Evolutionary conservation across 106 monocot species (phyloP).

Genomic region (Xerophyta viscosa): DNA sequence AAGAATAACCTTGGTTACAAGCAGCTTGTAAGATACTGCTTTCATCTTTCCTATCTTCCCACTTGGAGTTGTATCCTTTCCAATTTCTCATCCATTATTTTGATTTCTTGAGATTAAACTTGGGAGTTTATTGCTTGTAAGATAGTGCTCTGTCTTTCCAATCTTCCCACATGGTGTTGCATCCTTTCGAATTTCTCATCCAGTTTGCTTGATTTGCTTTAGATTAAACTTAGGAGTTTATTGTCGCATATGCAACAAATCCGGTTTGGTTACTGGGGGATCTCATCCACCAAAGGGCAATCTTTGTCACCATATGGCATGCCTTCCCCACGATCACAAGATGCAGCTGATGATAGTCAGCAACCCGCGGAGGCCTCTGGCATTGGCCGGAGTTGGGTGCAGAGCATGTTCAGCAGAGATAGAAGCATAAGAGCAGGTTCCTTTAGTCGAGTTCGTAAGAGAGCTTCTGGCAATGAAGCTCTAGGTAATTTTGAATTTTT

Average conservation of each 20-base stretch:
- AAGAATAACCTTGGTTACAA: slow-evolving; percentile 95
- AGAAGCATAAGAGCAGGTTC: slow-evolving; percentile 73
- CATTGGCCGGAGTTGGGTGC: slow-evolving; percentile 96
- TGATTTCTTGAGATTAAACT: too few species aligned
- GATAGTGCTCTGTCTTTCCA: too few species aligned
- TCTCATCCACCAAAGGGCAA: slow-evolving; percentile 44
- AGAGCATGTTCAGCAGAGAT: slow-evolving; percentile 98
- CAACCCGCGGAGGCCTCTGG: slow-evolving; percentile 79
- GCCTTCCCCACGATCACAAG: slow-evolving; percentile 74
- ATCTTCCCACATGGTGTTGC: too few species aligned
- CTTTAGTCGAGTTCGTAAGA: slow-evolving; percentile 67
- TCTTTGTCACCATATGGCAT: slow-evolving; percentile 44
- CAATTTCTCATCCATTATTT: slow-evolving; percentile 2
- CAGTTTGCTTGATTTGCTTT: slow-evolving; percentile 6
- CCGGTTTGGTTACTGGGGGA: slow-evolving; percentile 89
- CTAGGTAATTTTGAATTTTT: slow-evolving; percentile 12
- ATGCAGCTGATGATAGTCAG: slow-evolving; percentile 67
- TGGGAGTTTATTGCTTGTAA: too few species aligned
- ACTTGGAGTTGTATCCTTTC: not conserved
- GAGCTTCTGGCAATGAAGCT: slow-evolving; percentile 26
- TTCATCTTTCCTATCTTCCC: not conserved
- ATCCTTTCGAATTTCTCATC: too few species aligned
- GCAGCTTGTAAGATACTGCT: slow-evolving; percentile 63
- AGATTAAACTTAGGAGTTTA: slow-evolving; percentile 93
- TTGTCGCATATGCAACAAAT: slow-evolving; percentile 90